A percentile compares a stretch with the other conserved stretches of the same genome.
Conservation (phyloP, 176 grass and related monocot species). For the Zizania latifolia region DNA sequence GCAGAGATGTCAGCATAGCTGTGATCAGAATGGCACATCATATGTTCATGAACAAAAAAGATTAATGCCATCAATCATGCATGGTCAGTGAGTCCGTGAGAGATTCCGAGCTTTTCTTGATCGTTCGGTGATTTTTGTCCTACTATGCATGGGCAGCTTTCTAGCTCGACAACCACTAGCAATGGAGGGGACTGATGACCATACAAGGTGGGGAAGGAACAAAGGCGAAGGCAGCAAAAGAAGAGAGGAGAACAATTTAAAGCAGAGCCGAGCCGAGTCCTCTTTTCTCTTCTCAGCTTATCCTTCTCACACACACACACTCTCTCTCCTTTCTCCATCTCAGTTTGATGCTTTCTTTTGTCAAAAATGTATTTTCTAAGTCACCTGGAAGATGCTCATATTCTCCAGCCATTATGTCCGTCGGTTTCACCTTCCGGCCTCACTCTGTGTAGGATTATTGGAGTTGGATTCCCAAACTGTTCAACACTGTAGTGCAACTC, state of each 20-base stretch:
- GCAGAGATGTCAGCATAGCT: neutral
- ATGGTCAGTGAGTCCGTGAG: neutral
- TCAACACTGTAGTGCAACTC: no score
- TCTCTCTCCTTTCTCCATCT: constrained; percentile 2
- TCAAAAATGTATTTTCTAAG: constrained; percentile 21
- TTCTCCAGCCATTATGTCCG: constrained; percentile 23
- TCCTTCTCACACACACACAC: neutral
- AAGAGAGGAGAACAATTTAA: constrained; percentile 57
- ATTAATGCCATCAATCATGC: neutral
- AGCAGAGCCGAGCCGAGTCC: constrained; percentile 2
- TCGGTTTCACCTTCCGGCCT: neutral
- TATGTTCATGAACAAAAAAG: neutral
- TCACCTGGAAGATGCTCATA: constrained; percentile 22
- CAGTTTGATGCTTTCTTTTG: constrained; percentile 21
- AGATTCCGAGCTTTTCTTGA: constrained; percentile 22
- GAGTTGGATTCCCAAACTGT: no score
- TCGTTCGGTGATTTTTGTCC: constrained; percentile 20
- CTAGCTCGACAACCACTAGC: constrained; percentile 56
- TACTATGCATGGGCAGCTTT: constrained; percentile 42
- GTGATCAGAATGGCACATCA: constrained; percentile 13
- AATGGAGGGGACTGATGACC: constrained; percentile 30
- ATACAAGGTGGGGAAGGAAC: constrained; percentile 66
- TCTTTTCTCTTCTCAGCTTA: constrained; percentile 10
- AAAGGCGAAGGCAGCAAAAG: constrained; percentile 40
- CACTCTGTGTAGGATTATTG: no score